Evolutionary conservation across 2,329 filamentous ascomycete genomes (phyloP).

Genomic region (Fusarium sterilihyphosum): DNA sequence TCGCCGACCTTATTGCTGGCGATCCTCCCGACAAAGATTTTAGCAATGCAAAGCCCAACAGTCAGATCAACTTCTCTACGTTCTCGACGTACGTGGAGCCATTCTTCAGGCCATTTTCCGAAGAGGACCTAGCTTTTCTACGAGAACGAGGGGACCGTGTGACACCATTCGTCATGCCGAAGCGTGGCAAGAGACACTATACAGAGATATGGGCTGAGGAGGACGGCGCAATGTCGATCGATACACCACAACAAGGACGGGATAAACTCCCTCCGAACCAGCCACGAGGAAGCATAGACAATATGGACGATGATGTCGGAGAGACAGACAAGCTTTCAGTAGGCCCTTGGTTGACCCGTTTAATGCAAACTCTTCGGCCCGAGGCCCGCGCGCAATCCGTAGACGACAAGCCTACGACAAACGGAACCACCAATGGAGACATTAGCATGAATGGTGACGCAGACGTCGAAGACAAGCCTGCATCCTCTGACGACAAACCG

Average conservation of each 20-base stretch:
- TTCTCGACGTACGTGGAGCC: constrained; percentile 94
- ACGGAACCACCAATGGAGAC: constrained; percentile 65
- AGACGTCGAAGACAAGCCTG: constrained; percentile 50
- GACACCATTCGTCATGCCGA: constrained; percentile 85
- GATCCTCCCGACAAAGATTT: constrained; percentile 95
- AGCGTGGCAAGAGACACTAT: constrained; percentile 86
- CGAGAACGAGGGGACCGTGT: constrained; percentile 88
- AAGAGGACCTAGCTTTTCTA: constrained; percentile 93
- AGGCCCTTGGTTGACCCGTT: constrained; percentile 83
- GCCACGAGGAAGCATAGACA: constrained; percentile 84
- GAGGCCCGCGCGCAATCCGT: constrained; percentile 68
- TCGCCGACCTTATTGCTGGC: constrained; percentile 87
- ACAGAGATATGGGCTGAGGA: constrained; percentile 94
- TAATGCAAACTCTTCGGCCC: constrained; percentile 83
- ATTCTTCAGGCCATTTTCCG: constrained; percentile 87
- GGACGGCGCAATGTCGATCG: constrained; percentile 81
- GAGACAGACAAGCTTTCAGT: constrained; percentile 91
- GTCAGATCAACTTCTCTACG: constrained; percentile 92
- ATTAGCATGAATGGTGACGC: constrained; percentile 63
- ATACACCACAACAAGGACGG: constrained; percentile 68
- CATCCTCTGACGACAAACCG: constrained; percentile 50
- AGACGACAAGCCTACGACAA: constrained; percentile 67
- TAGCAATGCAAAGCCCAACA: constrained; percentile 90
- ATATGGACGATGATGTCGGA: constrained; percentile 84
- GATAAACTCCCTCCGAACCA: constrained; percentile 82